A percentile compares a stretch with the other conserved stretches of the same genome.
Evolutionary conservation across 257 asterid genomes (phyloP).

Genomic region (Solanum piurae): DNA sequence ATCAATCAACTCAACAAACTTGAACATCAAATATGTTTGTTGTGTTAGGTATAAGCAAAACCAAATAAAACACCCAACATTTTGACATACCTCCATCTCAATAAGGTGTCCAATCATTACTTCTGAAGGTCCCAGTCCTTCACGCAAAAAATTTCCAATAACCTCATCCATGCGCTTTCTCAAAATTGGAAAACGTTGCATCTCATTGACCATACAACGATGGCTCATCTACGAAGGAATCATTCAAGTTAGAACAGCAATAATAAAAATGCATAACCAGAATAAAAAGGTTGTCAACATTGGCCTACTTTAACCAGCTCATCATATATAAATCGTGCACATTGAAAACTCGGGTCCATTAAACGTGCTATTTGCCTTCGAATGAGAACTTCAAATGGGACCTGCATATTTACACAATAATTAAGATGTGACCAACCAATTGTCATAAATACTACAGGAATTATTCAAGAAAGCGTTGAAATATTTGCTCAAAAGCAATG

Average conservation of each 20-base stretch:
- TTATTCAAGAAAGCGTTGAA: not conserved
- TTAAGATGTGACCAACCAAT: not conserved
- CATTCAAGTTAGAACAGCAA: not conserved
- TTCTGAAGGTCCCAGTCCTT: constrained; percentile 82
- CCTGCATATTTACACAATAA: constrained; percentile 30
- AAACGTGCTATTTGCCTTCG: constrained; percentile 83
- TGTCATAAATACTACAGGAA: not conserved
- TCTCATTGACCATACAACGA: constrained; percentile 64
- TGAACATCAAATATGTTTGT: not conserved
- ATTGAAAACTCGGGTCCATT: constrained; percentile 94
- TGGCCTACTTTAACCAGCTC: constrained; percentile 79
- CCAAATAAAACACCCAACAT: not conserved
- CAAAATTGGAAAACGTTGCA: constrained; percentile 78
- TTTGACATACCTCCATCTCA: constrained; percentile 69
- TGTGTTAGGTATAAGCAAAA: not conserved
- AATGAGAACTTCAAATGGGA: constrained; percentile 91
- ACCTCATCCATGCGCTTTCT: constrained; percentile 73
- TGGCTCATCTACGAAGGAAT: constrained; percentile 66
- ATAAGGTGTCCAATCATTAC: constrained; percentile 74
- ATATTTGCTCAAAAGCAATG: not conserved
- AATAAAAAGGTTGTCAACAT: not conserved
- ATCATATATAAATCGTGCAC: constrained; percentile 86
- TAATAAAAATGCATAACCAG: not conserved
- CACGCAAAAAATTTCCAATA: constrained; percentile 59
- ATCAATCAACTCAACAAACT: not conserved